Evolutionary conservation across 2,329 filamentous ascomycete species (phyloP).

Genomic region (Xylaria digitata): DNA sequence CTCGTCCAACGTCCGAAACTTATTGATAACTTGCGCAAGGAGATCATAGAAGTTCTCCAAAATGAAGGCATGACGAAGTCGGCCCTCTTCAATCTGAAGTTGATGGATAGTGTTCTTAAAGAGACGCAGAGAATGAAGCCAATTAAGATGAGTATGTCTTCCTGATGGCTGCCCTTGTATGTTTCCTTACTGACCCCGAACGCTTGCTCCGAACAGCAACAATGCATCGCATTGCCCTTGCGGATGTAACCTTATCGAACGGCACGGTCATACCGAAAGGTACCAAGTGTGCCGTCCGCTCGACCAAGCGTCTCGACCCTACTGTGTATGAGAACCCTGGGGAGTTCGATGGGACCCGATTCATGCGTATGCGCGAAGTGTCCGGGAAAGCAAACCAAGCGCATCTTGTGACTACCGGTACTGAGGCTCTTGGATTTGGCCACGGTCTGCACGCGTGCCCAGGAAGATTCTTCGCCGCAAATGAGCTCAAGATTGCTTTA

Average conservation of each 20-base stretch:
- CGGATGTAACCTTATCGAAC: constrained; percentile 39
- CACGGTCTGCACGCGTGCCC: constrained; percentile 52
- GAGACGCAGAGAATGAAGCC: constrained; percentile 51
- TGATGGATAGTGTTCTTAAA: constrained; percentile 54
- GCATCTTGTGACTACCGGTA: constrained; percentile 48
- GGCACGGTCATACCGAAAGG: constrained; percentile 42
- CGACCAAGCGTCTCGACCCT: constrained; percentile 41
- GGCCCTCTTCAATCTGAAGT: constrained; percentile 47
- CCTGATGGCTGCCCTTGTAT: not conserved
- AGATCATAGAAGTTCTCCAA: constrained; percentile 50
- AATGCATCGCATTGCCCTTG: constrained; percentile 39
- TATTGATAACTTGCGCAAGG: constrained; percentile 55
- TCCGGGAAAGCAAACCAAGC: constrained; percentile 36
- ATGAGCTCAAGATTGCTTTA: constrained; percentile 51
- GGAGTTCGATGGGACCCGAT: constrained; percentile 41
- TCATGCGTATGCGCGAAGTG: constrained; percentile 40
- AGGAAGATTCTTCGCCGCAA: constrained; percentile 50
- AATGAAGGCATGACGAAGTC: constrained; percentile 40
- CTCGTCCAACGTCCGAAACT: constrained; percentile 56
- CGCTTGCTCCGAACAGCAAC: constrained; percentile 31
- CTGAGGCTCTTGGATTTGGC: constrained; percentile 50
- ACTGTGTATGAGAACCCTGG: constrained; percentile 40
- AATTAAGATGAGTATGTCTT: constrained; percentile 41
- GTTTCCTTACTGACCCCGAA: not conserved
- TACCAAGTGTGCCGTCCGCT: constrained; percentile 38